Conservation (phyloP, 495 filamentous ascomycete genomes). For the Schizothecium vesticola region DNA sequence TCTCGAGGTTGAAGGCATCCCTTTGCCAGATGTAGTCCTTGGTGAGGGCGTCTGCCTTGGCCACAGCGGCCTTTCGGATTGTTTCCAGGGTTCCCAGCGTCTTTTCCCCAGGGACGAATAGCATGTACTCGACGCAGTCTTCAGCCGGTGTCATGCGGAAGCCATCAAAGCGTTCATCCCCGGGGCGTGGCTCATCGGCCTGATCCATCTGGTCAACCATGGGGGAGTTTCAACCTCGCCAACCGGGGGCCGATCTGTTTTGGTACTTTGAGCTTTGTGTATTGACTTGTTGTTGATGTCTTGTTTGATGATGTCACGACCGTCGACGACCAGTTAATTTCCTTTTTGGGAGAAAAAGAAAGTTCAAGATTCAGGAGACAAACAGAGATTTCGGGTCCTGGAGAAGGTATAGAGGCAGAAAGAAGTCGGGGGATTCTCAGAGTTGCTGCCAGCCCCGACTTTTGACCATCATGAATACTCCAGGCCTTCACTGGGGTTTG, state of each 20-base stretch:
- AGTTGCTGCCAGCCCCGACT: background rate
- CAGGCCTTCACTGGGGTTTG: background rate
- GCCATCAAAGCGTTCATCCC: conserved; percentile 48
- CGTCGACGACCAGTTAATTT: background rate
- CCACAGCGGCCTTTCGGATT: conserved; percentile 62
- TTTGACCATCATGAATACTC: background rate
- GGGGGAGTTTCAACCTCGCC: background rate
- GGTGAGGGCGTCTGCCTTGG: conserved; percentile 56
- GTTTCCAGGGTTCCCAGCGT: conserved; percentile 53
- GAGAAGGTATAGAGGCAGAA: background rate
- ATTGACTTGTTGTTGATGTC: background rate
- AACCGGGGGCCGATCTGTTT: background rate
- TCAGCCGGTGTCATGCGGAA: conserved; percentile 76
- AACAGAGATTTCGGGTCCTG: background rate
- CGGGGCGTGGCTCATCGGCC: conserved; percentile 21
- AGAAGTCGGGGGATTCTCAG: background rate
- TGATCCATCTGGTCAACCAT: conserved; percentile 15
- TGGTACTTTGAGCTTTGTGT: background rate
- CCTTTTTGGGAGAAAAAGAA: background rate
- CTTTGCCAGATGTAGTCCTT: conserved; percentile 95
- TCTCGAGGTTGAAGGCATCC: conserved; percentile 60
- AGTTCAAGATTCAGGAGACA: background rate
- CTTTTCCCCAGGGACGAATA: conserved; percentile 62
- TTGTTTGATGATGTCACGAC: background rate
- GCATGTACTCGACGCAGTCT: conserved; percentile 79